Evolutionary conservation across 805 yeast species (phyloP), one percentile per base, ranked within the genome.

Genomic region (Myxozyma mucilagina): DNA sequence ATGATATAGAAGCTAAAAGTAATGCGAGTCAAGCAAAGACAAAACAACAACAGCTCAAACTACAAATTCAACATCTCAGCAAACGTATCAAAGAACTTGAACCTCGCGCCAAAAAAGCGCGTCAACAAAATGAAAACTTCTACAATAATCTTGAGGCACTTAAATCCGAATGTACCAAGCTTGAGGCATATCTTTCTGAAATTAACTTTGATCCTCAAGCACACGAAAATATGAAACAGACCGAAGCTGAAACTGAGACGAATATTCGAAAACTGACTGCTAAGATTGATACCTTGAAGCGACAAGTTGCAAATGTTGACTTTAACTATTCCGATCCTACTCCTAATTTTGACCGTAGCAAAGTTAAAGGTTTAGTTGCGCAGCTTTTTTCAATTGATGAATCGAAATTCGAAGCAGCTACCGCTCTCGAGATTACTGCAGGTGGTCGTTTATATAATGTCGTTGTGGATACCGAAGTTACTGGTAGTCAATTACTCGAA

Each of bases 341-440:
- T 35, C 77, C 86, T 1, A 74, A 82, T 52, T 89, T 92, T 69
- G 75, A 87, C 68, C 74, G 83, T 2, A 65, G 72, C 1, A 79
- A 87, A 0, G 96, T 94, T 3, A 87, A 85, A 70, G 99, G 99
- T 48, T 83, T 91, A 16, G 96, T 93, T 13, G 97, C 96, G 1
- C 94, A 89, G 70, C 76, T 94, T 53, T 90, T 96, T 71, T 74
- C 79, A 0, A 71, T 94, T 20, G 81, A 81, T 16, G 84, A 85
- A 47, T 71, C 78, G 0, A 83, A 87, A 52, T 71, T 75, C 57
- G 81, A 82, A 31, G 84, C 86, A 56, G 87, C 96, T 0, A 79
- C 86, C 31, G 99, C 99, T 0, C 77, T 94, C 39, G 97, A 94
- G 74, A 87, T 90, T 1, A 87, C 96, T 72, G 99, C 97, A 1